Evolutionary conservation across 306 rosid genomes (phyloP).

Genomic region (Delonix regia): DNA sequence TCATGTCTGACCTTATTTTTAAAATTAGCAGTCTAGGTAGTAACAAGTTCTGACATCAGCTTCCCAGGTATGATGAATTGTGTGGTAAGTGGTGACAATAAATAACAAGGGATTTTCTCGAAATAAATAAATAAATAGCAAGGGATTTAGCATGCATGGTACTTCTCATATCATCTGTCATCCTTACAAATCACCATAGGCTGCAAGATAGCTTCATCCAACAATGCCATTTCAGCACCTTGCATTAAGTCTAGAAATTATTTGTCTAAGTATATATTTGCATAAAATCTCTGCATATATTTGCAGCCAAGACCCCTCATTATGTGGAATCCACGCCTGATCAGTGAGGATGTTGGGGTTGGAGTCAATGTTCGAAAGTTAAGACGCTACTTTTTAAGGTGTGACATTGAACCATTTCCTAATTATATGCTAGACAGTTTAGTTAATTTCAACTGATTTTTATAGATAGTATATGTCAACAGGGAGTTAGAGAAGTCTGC

Average conservation of each 20-base stretch:
- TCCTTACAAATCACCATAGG: conserved; percentile 11
- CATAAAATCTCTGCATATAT: conserved; percentile 27
- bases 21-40: background rate
- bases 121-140: background rate
- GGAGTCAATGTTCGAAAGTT: conserved; percentile 82
- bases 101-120: conserved; percentile 19
- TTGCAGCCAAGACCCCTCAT: conserved; percentile 90
- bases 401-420: conserved; percentile 31
- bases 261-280: conserved; percentile 14
- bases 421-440: conserved; percentile 1
- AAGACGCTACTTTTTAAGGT: conserved; percentile 89
- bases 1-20: conserved; percentile 1
- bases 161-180: conserved; percentile 5
- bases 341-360: conserved; percentile 95
- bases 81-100: background rate
- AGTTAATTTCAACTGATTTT: conserved; percentile 25
- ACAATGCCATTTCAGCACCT: conserved; percentile 10
- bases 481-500: background rate
- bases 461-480: conserved; percentile 13
- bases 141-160: background rate
- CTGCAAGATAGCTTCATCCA: conserved; percentile 23
- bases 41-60: background rate
- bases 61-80: background rate
- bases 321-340: conserved; percentile 97
- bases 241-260: conserved; percentile 24